A percentile compares a stretch with the other conserved stretches of the same genome.
These are phyloP conservation scores for Borealophlyctis nickersoniae DNA, from an alignment of 192 early-diverging fungal species.

Conservation along the genomic window DNA sequence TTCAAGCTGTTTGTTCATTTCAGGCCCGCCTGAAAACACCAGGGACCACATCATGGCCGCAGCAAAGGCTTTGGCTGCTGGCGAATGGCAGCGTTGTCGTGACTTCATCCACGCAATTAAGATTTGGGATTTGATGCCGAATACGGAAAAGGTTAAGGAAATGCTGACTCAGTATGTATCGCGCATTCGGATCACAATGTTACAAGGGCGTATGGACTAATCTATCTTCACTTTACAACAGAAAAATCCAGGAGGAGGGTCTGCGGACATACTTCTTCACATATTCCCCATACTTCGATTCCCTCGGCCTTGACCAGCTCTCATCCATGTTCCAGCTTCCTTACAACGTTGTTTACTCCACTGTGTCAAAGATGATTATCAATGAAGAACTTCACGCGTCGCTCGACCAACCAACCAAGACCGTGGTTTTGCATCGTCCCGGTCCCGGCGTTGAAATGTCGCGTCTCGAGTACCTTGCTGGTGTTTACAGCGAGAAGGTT, in stretches of 20 bases:
- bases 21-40: constrained; percentile 92
- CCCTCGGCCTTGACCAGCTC: constrained; percentile 79
- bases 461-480: constrained; percentile 77
- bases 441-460: constrained; percentile 54
- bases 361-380: constrained; percentile 93
- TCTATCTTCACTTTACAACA: constrained; percentile 13
- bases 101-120: constrained; percentile 88
- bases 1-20: constrained; percentile 4
- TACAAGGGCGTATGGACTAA: too few species aligned
- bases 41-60: constrained; percentile 99
- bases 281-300: constrained; percentile 86
- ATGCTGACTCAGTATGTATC: constrained; percentile 66
- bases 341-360: constrained; percentile 56
- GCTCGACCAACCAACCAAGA: constrained; percentile 78
- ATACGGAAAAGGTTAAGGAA: constrained; percentile 78
- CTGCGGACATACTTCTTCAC: constrained; percentile 96
- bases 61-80: constrained; percentile 82
- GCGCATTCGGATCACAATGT: too few species aligned
- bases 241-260: constrained; percentile 93
- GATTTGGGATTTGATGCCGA: constrained; percentile 93
- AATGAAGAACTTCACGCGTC: constrained; percentile 86
- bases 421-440: constrained; percentile 71
- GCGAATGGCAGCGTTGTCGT: constrained; percentile 88
- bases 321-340: constrained; percentile 85
- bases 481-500: constrained; percentile 86